A percentile compares a stretch with the other conserved stretches of the same genome.
phyloP scores from a whole-genome alignment of 805 yeast species.

The Yarrowia hollandica region DNA sequence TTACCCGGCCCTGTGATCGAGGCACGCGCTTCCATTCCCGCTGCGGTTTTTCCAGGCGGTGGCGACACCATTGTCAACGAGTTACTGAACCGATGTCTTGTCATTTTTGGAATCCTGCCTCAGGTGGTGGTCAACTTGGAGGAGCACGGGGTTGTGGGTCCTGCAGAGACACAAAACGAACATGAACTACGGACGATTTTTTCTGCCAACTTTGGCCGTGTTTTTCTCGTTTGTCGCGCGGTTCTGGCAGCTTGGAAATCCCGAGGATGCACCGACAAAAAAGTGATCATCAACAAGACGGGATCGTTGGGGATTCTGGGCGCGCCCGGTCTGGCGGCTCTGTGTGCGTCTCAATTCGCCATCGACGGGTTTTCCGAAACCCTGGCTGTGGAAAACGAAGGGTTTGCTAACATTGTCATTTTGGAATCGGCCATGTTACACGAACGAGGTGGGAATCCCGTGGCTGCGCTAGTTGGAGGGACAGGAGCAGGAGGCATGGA shows the following conservation, averaged over 20 bases:
- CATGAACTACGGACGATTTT: neutral
- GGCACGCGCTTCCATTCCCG: neutral
- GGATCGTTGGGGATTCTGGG: constrained; percentile 38
- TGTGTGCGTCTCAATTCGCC: constrained; percentile 40
- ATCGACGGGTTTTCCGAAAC: constrained; percentile 41
- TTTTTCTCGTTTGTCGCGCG: neutral
- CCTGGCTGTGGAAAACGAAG: constrained; percentile 37
- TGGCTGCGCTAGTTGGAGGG: constrained; percentile 34
- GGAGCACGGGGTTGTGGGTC: constrained; percentile 2
- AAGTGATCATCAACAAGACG: constrained; percentile 30
- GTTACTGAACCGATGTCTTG: neutral
- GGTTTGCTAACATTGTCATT: constrained; percentile 29
- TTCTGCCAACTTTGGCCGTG: constrained; percentile 3
- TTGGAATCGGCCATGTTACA: constrained; percentile 32
- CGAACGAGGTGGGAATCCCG: constrained; percentile 10
- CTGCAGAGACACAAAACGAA: constrained; percentile 15
- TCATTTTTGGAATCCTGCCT: constrained; percentile 5
- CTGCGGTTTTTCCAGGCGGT: neutral
- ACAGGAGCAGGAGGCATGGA: too few relatives aligned
- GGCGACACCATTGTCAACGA: neutral
- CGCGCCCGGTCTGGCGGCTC: constrained; percentile 39
- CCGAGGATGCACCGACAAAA: neutral
- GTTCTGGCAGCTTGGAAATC: constrained; percentile 1
- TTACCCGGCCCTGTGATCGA: constrained; percentile 7
- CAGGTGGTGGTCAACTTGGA: constrained; percentile 22